Evolutionary conservation across 371 early-diverging fungal genomes (phyloP).

Genomic region (Mucor indicus): DNA sequence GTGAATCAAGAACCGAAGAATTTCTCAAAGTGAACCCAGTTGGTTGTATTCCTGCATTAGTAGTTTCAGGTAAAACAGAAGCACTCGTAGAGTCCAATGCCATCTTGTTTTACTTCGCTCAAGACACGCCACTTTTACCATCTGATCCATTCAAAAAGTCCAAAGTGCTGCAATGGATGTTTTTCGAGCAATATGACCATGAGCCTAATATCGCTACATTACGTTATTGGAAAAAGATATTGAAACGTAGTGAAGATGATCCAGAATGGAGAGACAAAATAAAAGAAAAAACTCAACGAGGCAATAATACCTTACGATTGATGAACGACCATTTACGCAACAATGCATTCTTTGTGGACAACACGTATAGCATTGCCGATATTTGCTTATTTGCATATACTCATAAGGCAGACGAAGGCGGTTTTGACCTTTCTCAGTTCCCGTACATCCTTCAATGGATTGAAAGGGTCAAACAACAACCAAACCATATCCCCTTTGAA

Average conservation of each 20-base stretch:
- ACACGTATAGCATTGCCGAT: neutral
- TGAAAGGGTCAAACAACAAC: neutral
- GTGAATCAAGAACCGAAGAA: neutral
- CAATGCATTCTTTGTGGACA: neutral
- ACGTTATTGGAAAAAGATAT: neutral
- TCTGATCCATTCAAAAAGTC: neutral
- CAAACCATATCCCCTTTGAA: neutral
- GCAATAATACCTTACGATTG: neutral
- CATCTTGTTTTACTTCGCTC: neutral
- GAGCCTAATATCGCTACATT: neutral
- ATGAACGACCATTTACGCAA: neutral
- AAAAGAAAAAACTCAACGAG: neutral
- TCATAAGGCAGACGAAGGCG: neutral
- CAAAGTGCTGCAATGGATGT: neutral
- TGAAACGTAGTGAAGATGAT: neutral
- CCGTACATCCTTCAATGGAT: neutral
- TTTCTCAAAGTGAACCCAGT: neutral
- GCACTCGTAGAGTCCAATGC: neutral
- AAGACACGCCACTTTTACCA: neutral
- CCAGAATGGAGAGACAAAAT: neutral
- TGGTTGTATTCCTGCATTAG: neutral
- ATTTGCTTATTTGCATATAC: neutral
- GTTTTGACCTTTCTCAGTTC: neutral
- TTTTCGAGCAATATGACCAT: neutral
- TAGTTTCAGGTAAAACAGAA: neutral